Evolutionary conservation across 2,329 filamentous ascomycete genomes (phyloP).

Genomic region (Aspergillus tamarii): DNA sequence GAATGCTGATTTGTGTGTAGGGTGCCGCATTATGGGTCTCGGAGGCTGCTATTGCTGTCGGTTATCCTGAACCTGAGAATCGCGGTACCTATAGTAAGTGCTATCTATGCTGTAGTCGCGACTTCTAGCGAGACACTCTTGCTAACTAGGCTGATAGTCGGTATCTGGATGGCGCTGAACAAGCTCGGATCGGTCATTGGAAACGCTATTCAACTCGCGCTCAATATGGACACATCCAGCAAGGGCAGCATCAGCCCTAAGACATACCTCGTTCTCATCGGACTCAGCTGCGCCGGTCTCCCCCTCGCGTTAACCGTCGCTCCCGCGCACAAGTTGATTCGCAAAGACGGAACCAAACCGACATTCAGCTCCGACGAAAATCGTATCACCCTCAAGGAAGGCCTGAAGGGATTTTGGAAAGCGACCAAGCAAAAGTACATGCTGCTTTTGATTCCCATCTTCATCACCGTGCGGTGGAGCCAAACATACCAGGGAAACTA

Average conservation of each 20-base stretch:
- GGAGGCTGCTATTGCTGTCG: slow-evolving; percentile 1
- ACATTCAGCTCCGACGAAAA: not conserved
- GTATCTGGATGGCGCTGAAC: slow-evolving; percentile 57
- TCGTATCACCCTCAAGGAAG: not conserved
- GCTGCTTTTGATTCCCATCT: slow-evolving; percentile 51
- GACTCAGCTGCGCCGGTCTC: slow-evolving; percentile 49
- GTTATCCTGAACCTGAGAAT: not conserved
- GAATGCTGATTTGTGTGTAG: not conserved
- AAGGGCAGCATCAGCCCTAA: slow-evolving; percentile 50
- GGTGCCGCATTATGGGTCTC: slow-evolving; percentile 1
- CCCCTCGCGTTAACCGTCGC: slow-evolving; percentile 50
- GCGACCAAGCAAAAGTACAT: slow-evolving; percentile 50
- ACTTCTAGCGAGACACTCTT: not conserved
- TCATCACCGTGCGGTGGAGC: slow-evolving; percentile 55
- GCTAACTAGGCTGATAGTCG: slow-evolving; percentile 29
- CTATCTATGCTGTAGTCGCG: not conserved
- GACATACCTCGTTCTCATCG: slow-evolving; percentile 46
- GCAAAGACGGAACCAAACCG: slow-evolving; percentile 38
- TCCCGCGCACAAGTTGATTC: slow-evolving; percentile 49
- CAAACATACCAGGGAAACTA: slow-evolving; percentile 55
- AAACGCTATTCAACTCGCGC: slow-evolving; percentile 52
- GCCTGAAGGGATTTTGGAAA: slow-evolving; percentile 28
- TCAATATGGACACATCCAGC: slow-evolving; percentile 48
- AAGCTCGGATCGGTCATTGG: slow-evolving; percentile 57
- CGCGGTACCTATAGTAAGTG: slow-evolving; percentile 2